Conservation (phyloP, 805 yeast genomes). For the Pichia sporocuriosa region DNA sequence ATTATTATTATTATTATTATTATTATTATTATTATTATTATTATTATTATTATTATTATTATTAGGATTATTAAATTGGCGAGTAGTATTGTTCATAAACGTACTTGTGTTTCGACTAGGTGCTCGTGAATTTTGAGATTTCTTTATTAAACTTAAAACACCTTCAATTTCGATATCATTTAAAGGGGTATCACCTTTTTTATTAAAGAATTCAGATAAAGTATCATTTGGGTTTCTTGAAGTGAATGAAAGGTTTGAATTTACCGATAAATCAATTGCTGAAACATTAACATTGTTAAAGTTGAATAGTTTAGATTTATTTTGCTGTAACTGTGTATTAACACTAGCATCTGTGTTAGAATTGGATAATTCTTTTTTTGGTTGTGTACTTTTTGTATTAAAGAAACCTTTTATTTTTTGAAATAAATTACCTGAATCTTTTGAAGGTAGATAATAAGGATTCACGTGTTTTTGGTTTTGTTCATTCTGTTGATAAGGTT, state of each 20-base stretch:
- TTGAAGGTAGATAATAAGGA: conserved; percentile 2
- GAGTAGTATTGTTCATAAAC: too few species aligned
- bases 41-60: neutral
- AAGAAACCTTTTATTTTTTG: conserved; percentile 11
- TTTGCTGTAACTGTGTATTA: too few species aligned
- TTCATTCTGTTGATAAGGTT: neutral
- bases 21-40: conserved; percentile 3
- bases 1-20: too few species aligned
- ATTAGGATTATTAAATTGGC: too few species aligned
- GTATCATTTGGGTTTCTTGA: conserved; percentile 46
- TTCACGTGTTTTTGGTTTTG: neutral
- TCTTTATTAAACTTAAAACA: conserved; percentile 54
- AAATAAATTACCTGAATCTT: conserved; percentile 8
- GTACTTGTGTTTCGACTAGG: conserved; percentile 11
- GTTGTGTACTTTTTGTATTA: neutral
- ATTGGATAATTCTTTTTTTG: neutral
- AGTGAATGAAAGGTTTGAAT: conserved; percentile 16
- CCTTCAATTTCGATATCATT: conserved; percentile 75
- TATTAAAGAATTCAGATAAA: conserved; percentile 62
- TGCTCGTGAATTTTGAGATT: conserved; percentile 22
- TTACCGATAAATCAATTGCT: conserved; percentile 15
- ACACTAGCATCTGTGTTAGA: too few species aligned
- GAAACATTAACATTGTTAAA: conserved; percentile 13
- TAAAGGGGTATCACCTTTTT: conserved; percentile 69
- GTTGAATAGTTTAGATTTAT: neutral